A percentile compares a stretch with the other conserved stretches of the same genome.
These are phyloP conservation scores for Rhodosporidiobolus odoratus DNA, from an alignment of 768 basidiomycete genomes.

Conservation along the genomic window DNA sequence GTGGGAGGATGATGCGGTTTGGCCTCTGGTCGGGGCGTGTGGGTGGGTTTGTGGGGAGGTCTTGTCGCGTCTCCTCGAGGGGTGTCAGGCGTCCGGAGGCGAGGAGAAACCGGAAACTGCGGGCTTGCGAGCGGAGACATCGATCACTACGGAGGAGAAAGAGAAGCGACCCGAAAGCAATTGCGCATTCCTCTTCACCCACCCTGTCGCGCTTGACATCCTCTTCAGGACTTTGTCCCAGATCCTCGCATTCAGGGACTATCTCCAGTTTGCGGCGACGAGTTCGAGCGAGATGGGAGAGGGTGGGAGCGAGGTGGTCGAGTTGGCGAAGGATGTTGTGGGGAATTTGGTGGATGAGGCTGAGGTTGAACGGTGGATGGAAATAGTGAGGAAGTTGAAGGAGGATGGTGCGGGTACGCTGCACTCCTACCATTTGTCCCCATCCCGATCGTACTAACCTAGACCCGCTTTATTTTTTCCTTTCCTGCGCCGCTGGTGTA, in stretches of 20 bases:
- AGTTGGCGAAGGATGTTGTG: background rate
- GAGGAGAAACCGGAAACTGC: background rate
- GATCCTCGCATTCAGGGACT: background rate
- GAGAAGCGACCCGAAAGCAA: background rate
- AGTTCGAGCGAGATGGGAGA: background rate
- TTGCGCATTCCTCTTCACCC: background rate
- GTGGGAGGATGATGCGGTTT: conserved; percentile 8
- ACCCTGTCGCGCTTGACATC: conserved; percentile 6
- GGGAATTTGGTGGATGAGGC: too few species aligned
- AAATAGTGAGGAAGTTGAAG: too few species aligned
- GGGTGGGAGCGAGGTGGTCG: background rate
- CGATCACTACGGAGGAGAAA: background rate
- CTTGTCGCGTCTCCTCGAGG: background rate
- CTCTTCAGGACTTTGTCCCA: background rate
- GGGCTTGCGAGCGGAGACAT: background rate
- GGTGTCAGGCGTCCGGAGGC: too few species aligned
- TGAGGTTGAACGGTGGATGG: too few species aligned
- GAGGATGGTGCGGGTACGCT: too few species aligned
- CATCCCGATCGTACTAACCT: too few species aligned
- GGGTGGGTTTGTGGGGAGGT: background rate
- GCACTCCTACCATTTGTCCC: too few species aligned
- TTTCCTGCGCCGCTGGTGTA: too few species aligned
- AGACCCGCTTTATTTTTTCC: too few species aligned
- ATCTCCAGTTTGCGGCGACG: background rate
- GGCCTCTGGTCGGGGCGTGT: conserved; percentile 7